Base-by-base conservation (phyloP, 352 stramenopile genomes). In the Pelagophyceae sp. region DNA sequence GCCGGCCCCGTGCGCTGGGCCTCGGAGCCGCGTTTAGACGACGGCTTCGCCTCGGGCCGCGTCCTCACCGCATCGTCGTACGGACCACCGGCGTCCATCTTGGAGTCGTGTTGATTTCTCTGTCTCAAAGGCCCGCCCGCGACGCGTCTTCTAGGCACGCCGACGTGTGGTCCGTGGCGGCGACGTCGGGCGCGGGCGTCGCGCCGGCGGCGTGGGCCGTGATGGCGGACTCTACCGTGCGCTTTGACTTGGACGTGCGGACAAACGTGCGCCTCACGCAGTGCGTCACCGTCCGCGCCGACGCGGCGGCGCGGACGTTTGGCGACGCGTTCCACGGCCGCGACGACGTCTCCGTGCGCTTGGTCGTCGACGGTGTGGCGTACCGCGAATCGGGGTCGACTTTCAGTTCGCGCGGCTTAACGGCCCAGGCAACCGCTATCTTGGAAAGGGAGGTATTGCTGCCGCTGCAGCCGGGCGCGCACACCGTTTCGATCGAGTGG, bases 281-380 rank as follows among this genome's bases (percentile, higher is more conserved):
- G 23, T 67, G 58, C 29, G 58, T 67, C 15, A 67, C 58, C 15
- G 11, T 67, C 11, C 58, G 29, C 5, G 58, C 5, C 58, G 58
- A 67, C 5, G 58, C 11, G 58, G 5, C 15, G 31, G 31, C 15
- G 5, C 15, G 11, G 11, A 23, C 11, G 11, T 54, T 54, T 54
- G 45, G 11, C 45, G 45, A 54, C 58, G 77, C 78, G 64, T 67
- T 54, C 33, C 78, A 76, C 38, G 40, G 58, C 38, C 60, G 74
- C 27, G 78, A 83, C 40, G 77, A 82, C 38, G n/a, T 86, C 25
- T 80, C 78, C 35, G 38, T 80, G 37, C 80, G 83, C 31, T 75
- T 86, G 38, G 79, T 83, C 17, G 80, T 86, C 33, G 79, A 86
- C 72, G 80, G 80, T 32, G 38, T 81, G 31, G 63, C 79, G 32